Base-by-base conservation (phyloP, 1,284 basidiomycete genomes). In the Microbotryum scabiosae region DNA sequence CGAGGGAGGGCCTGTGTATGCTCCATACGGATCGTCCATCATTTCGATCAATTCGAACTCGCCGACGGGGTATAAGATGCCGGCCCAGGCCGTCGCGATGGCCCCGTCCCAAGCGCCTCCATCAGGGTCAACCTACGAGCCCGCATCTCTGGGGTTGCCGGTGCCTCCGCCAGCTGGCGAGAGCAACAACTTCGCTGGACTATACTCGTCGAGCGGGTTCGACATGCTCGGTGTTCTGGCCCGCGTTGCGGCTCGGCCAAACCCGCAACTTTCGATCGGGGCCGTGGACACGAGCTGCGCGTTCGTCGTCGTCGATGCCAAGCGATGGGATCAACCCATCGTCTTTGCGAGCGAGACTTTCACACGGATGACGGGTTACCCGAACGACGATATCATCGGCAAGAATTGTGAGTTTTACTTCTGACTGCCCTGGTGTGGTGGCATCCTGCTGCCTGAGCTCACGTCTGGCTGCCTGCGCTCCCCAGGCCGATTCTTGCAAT, bases 251-350 rank as follows among this genome's bases (percentile, higher is more conserved):
- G 82, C 79, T 20, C 82, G 92, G 2, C 84, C 84, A 0, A 82
- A 87, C 68, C 90, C 89, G 1, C 83, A 81, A 62, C 82, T 96
- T 52, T 76, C 81, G 7, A 82, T 97, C 21, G 93, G 93, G 10
- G 90, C 93, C 0, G 88, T 97, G 44, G 93, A 97, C 74, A 79
- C 92, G 61, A 87, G 88, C 4, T 92, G 89, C 73, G 84, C 88
- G 10, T 97, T 97, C 74, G 81, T 88, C 66, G 87, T 97, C 54
- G 85, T 86, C 58, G 92, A 97, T 73, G 81, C 85, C 21, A 82
- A 87, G 16, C 79, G 86, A 54, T 83, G 83, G 68, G 91, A 97
- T 71, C 79, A 79, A 53, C 90, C 92, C 1, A 85, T 97, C 71
- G 84, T 96, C 12, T 96, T 93, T 70, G 89, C 88, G 61, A 87